Base-by-base conservation (phyloP, 768 basidiomycete genomes). In the Pisolithus marmoratus region DNA sequence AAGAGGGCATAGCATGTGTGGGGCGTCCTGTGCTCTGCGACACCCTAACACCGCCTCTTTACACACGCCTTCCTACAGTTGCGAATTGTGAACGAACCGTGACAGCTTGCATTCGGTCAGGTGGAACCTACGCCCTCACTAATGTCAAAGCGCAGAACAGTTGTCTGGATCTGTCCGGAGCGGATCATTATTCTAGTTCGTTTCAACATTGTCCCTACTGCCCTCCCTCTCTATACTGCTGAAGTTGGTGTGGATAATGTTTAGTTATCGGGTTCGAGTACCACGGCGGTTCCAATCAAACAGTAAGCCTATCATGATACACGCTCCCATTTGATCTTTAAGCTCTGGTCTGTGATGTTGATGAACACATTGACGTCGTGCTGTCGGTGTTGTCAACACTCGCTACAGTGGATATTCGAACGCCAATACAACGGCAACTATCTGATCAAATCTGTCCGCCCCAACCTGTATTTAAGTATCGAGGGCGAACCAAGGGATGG, bases 131-230 rank as follows among this genome's bases (percentile, higher is more conserved):
- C 67, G 70, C 57, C 31, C 71, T 84, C 58, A 68, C 61, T 38
- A 85, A 84, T 64, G 72, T 65, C 58, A 75, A 80, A 63, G 69
- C 73, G 8, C 40, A 19, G 17, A 74, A 73, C 2, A 83, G 76
- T 6, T 77, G 72, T 24, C 55, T 82, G 23, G 81, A 84, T 58
- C 71, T 84, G 51, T 83, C 82, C 17, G 80, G 74, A 3, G 68
- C 52, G 8, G 81, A 83, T 59, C 72, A 77, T 52, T 60, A 43
- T 8, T 71, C 78, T 45, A 71, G 79, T 79, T 52, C 23, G 76
- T 66, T n/a, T n/a, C n/a, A n/a, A n/a, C n/a, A n/a, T n/a, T n/a
- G n/a, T 4, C 2, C 4, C 15, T 0, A 2, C 8, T 8, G 7
- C 40, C 19, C 41, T 36, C 12, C 41, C 38, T 20, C 4, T 48